A percentile compares a stretch with the other conserved stretches of the same genome.
phyloP scores from a whole-genome alignment of 208 protist species.

The Acanthamoeba royreba region DNA sequence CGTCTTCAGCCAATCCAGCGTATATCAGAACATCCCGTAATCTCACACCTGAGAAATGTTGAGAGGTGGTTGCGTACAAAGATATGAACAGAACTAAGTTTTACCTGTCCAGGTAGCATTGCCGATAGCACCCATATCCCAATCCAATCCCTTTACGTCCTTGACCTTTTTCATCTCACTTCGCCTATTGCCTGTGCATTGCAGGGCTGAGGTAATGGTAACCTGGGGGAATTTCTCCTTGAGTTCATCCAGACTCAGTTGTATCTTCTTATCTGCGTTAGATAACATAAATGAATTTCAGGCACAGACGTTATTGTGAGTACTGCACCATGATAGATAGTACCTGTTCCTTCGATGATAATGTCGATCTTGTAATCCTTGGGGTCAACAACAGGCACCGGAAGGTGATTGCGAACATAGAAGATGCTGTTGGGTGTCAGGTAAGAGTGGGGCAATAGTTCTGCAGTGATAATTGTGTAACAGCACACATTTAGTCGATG shows the following conservation, averaged over 20 bases:
- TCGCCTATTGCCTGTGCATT: constrained; percentile 84
- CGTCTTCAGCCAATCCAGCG: background rate
- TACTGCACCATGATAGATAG: background rate
- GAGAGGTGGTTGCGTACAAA: constrained; percentile 75
- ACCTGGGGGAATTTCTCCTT: constrained; percentile 64
- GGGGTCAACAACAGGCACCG: constrained; percentile 76
- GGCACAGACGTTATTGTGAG: background rate
- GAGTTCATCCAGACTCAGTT: constrained; percentile 79
- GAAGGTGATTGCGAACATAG: constrained; percentile 85
- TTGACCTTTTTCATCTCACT: constrained; percentile 62
- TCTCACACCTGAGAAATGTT: constrained; percentile 76
- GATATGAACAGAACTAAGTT: constrained; percentile 48
- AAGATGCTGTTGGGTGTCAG: constrained; percentile 83
- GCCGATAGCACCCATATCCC: constrained; percentile 6
- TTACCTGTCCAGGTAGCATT: constrained; percentile 1
- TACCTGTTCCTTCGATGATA: background rate
- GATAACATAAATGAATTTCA: background rate
- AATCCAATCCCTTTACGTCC: constrained; percentile 7
- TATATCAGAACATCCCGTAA: constrained; percentile 76
- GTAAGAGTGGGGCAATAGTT: constrained; percentile 65
- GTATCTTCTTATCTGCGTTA: constrained; percentile 50
- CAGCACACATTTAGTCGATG: constrained; percentile 47
- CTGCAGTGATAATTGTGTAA: constrained; percentile 60
- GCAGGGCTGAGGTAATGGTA: constrained; percentile 72
- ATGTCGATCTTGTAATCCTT: constrained; percentile 71